A percentile compares a stretch with the other conserved stretches of the same genome.
These are phyloP conservation scores for Carex kokanica DNA, from an alignment of 176 grass and related monocot species.

Conservation along the genomic window DNA sequence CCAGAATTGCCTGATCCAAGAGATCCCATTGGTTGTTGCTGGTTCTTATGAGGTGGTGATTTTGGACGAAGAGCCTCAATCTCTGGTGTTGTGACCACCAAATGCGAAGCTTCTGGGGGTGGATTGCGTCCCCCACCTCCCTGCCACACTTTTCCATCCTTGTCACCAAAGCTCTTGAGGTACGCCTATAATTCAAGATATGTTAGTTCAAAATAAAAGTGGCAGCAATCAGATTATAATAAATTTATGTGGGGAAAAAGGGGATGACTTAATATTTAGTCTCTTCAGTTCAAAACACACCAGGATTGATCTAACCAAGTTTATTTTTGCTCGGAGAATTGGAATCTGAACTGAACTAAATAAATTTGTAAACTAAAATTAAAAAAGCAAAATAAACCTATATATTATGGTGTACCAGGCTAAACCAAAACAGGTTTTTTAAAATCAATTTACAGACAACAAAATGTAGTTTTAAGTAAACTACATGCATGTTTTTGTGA, in stretches of 20 bases:
- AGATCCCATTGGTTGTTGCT: conserved; percentile 27
- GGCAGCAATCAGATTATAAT: neutral
- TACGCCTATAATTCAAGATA: conserved; percentile 41
- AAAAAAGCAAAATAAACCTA: neutral
- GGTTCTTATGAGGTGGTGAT: conserved; percentile 75
- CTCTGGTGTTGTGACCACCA: conserved; percentile 80
- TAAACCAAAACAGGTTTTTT: neutral
- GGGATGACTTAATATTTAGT: neutral
- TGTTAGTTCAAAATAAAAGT: conserved; percentile 3
- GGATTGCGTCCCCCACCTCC: conserved; percentile 86
- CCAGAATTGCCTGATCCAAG: conserved; percentile 31
- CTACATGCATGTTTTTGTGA: neutral
- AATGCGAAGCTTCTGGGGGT: conserved; percentile 79
- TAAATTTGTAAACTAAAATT: neutral
- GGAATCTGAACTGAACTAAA: neutral
- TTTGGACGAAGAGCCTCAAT: conserved; percentile 81
- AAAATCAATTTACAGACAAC: neutral
- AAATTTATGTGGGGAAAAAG: neutral
- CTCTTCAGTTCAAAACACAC: neutral
- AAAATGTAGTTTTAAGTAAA: neutral
- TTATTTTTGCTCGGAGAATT: neutral
- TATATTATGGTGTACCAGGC: neutral
- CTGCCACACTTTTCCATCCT: conserved; percentile 89
- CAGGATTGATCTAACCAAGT: neutral
- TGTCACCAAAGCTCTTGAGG: conserved; percentile 54